Evolutionary conservation across 2,329 filamentous ascomycete species (phyloP).

Genomic region (Calonectria montana): DNA sequence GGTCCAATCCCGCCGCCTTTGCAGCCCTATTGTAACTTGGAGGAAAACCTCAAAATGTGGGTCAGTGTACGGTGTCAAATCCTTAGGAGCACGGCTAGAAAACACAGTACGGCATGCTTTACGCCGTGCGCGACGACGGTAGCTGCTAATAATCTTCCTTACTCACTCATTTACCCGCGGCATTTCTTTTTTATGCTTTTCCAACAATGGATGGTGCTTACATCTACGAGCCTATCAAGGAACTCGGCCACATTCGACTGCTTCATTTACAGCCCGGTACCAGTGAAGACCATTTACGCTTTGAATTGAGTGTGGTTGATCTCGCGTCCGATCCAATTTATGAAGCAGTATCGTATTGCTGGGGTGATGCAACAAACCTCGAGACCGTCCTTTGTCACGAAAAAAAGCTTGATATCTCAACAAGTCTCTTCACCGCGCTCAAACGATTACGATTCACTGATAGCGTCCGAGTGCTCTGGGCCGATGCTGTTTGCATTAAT

Average conservation of each 20-base stretch:
- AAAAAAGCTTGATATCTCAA: neutral
- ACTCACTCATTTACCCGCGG: too few relatives aligned
- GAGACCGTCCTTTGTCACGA: neutral
- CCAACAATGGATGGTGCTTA: neutral
- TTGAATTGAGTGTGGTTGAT: neutral
- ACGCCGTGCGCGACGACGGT: too few relatives aligned
- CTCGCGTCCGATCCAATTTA: neutral
- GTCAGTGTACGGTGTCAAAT: too few relatives aligned
- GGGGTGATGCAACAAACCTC: neutral
- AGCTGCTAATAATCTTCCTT: too few relatives aligned
- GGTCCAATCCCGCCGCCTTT: too few relatives aligned
- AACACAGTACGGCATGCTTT: too few relatives aligned
- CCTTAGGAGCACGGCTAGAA: too few relatives aligned
- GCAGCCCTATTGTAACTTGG: too few relatives aligned
- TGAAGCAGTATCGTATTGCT: conserved; percentile 4
- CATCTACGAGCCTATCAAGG: neutral
- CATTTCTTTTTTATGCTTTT: too few relatives aligned
- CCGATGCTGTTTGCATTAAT: neutral
- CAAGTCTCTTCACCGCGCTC: neutral
- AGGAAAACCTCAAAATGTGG: too few relatives aligned
- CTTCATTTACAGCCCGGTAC: neutral
- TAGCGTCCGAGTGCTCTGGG: neutral
- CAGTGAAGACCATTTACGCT: neutral
- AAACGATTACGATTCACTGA: neutral
- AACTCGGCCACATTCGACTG: neutral